Percentiles rank a stretch among this genome's conserved stretches.
These are phyloP conservation scores for Glarea lozoyensis DNA, from an alignment of 495 filamentous ascomycete species.

Conservation along the genomic window DNA sequence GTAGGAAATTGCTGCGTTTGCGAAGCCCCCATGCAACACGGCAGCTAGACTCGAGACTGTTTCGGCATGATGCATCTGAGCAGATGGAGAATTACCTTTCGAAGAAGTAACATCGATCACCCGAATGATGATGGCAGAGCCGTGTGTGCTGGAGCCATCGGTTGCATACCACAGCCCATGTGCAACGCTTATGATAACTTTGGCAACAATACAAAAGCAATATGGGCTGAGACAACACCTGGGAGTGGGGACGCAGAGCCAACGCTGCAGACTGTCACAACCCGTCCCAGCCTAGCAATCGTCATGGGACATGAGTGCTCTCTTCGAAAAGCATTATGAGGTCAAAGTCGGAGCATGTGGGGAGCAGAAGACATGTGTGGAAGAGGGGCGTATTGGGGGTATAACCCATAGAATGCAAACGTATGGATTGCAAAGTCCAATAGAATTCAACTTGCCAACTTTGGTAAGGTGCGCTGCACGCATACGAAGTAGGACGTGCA, in stretches of 20 bases:
- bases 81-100: constrained; percentile 16
- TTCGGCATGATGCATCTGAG: constrained; percentile 23
- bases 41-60: constrained; percentile 19
- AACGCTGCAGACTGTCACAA: constrained; percentile 18
- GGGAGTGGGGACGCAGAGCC: constrained; percentile 21
- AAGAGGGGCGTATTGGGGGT: neutral
- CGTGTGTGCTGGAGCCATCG: constrained; percentile 21
- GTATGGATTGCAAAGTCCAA: constrained; percentile 8
- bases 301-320: constrained; percentile 13
- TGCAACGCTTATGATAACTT: constrained; percentile 14
- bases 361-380: constrained; percentile 7
- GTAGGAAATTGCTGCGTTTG: constrained; percentile 16
- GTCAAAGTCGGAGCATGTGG: no score
- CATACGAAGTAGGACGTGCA: constrained; percentile 7
- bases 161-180: constrained; percentile 18
- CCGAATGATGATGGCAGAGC: constrained; percentile 11
- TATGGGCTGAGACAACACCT: constrained; percentile 17
- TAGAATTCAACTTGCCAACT: constrained; percentile 2
- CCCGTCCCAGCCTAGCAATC: constrained; percentile 12
- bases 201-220: constrained; percentile 14
- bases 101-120: constrained; percentile 24
- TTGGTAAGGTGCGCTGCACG: constrained; percentile 9
- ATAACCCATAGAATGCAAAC: neutral
- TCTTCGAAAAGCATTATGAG: constrained; percentile 5
- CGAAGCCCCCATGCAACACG: constrained; percentile 18